phyloP scores from a whole-genome alignment of 176 grass and related monocot genomes.

The Triticum monococcum region DNA sequence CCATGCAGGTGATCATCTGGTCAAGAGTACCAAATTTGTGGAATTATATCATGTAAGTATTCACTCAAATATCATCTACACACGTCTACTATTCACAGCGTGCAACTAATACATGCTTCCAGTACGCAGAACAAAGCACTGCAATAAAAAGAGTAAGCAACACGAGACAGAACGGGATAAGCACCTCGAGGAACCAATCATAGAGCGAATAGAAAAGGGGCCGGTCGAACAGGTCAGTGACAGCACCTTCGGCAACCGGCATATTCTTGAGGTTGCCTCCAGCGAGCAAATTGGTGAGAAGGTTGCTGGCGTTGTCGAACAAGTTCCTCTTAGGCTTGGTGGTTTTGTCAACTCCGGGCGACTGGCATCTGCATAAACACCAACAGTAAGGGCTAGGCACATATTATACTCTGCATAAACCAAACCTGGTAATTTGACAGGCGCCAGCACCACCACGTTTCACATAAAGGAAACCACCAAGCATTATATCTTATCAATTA shows the following conservation, averaged over 20 bases:
- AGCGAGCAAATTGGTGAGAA: constrained; percentile 85
- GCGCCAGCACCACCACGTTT: not conserved
- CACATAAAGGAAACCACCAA: not conserved
- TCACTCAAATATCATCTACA: no score
- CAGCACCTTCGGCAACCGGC: constrained; percentile 86
- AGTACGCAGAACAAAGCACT: not conserved
- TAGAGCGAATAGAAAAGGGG: constrained; percentile 98
- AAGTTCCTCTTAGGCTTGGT: constrained; percentile 69
- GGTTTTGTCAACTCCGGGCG: constrained; percentile 65
- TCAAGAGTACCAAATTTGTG: not conserved
- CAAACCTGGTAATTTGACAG: not conserved
- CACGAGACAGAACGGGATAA: not conserved
- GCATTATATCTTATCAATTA: not conserved
- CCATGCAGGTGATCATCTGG: not conserved
- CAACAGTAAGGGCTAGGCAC: not conserved
- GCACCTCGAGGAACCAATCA: constrained; percentile 89
- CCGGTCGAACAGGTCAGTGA: constrained; percentile 80
- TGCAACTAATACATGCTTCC: not conserved
- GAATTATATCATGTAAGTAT: not conserved
- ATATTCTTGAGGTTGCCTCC: constrained; percentile 62
- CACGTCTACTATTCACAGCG: not conserved
- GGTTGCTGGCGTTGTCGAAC: constrained; percentile 85
- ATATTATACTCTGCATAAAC: not conserved
- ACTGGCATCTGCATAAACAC: constrained; percentile 64
- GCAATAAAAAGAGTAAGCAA: not conserved